Conservation (phyloP, 495 filamentous ascomycete genomes). For the Daldinia caldariorum region DNA sequence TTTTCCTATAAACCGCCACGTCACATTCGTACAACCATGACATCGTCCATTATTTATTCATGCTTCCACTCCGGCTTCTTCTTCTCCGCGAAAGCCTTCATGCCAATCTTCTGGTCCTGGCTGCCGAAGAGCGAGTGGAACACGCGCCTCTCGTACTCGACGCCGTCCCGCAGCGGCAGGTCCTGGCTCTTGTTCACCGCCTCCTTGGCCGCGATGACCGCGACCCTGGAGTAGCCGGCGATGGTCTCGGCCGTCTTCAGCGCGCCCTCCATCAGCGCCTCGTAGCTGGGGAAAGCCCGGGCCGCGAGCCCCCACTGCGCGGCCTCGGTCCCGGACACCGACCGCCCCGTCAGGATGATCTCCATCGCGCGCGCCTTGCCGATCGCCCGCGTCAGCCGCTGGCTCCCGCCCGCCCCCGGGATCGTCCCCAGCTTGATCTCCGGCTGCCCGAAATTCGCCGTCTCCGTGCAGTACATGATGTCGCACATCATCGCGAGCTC, state of each 20-base stretch:
- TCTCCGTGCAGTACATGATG: conserved; percentile 86
- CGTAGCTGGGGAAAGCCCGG: conserved; percentile 79
- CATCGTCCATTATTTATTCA: conserved; percentile 62
- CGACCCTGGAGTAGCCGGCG: conserved; percentile 79
- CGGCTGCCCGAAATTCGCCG: conserved; percentile 91
- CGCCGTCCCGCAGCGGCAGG: conserved; percentile 81
- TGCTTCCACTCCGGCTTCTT: conserved; percentile 91
- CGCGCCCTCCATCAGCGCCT: conserved; percentile 80
- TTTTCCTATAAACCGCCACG: neutral
- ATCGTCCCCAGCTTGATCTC: conserved; percentile 95
- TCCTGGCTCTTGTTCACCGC: conserved; percentile 98
- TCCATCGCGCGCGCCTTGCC: conserved; percentile 96
- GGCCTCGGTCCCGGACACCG: conserved; percentile 82
- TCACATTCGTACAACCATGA: neutral
- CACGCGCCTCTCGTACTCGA: conserved; percentile 91
- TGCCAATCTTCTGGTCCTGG: conserved; percentile 96
- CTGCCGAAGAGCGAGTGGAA: conserved; percentile 95
- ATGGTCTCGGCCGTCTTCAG: conserved; percentile 88
- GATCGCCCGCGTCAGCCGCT: conserved; percentile 86
- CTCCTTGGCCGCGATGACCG: conserved; percentile 93
- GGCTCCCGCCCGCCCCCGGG: conserved; percentile 90
- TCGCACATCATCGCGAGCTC: conserved; percentile 99
- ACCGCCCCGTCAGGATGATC: conserved; percentile 85
- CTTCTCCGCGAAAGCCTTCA: conserved; percentile 96
- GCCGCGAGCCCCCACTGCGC: conserved; percentile 91